phyloP scores from a whole-genome alignment of 805 yeast genomes.

The Yamadazyma olivae region DNA sequence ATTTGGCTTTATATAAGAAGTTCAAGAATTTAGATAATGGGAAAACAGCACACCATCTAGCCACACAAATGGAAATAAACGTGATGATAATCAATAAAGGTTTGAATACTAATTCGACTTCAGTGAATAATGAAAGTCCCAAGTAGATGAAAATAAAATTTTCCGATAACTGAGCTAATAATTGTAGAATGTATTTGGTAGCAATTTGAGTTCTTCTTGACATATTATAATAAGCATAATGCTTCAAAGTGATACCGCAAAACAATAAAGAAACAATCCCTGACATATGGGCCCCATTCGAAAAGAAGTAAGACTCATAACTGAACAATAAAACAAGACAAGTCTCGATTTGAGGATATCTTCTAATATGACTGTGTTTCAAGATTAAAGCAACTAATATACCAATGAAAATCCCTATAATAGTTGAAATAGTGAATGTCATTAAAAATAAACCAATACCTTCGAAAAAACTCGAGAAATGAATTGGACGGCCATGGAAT shows the following conservation, averaged over 20 bases:
- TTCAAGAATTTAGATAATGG: slow-evolving; percentile 85
- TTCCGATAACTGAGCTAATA: slow-evolving; percentile 91
- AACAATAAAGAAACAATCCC: slow-evolving; percentile 93
- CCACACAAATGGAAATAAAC: slow-evolving; percentile 84
- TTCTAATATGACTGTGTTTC: slow-evolving; percentile 88
- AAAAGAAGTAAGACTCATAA: slow-evolving; percentile 93
- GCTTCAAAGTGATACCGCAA: slow-evolving; percentile 95
- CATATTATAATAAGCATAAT: slow-evolving; percentile 97
- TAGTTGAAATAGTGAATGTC: slow-evolving; percentile 87
- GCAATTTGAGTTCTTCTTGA: slow-evolving; percentile 96
- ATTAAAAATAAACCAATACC: slow-evolving; percentile 91
- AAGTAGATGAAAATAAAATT: slow-evolving; percentile 94
- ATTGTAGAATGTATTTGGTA: slow-evolving; percentile 89
- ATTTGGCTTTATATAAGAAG: slow-evolving; percentile 65
- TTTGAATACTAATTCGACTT: slow-evolving; percentile 91
- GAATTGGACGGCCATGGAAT: slow-evolving; percentile 80
- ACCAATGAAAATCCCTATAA: slow-evolving; percentile 88
- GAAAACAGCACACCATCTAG: slow-evolving; percentile 97
- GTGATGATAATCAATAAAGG: slow-evolving; percentile 91
- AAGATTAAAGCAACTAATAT: slow-evolving; percentile 83
- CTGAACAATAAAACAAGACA: slow-evolving; percentile 88
- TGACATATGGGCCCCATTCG: slow-evolving; percentile 99
- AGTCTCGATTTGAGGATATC: slow-evolving; percentile 97
- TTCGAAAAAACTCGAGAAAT: slow-evolving; percentile 75
- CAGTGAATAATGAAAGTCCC: slow-evolving; percentile 92